Percentiles rank a stretch among this genome's conserved stretches.
These are phyloP conservation scores for Rhododendron ovatum DNA, from an alignment of 148 eudicot species.

Conservation along the genomic window DNA sequence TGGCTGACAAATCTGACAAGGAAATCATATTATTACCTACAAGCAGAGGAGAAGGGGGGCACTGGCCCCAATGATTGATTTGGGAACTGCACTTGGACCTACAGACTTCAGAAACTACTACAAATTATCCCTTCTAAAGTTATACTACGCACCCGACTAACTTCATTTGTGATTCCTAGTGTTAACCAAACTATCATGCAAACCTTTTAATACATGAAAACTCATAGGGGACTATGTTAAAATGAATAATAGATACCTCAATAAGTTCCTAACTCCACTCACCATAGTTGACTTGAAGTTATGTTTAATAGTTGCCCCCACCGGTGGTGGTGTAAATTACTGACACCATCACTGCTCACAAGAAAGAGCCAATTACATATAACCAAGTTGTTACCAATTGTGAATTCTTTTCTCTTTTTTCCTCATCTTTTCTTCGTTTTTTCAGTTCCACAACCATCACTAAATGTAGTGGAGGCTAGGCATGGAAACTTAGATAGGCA, in stretches of 20 bases:
- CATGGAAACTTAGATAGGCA: background rate
- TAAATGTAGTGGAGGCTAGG: background rate
- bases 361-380: background rate
- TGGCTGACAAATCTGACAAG: conserved; percentile 54
- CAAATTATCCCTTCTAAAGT: background rate
- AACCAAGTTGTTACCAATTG: background rate
- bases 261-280: background rate
- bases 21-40: background rate
- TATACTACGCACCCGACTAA: background rate
- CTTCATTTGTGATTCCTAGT: background rate
- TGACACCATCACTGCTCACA: background rate
- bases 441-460: background rate
- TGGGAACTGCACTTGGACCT: background rate
- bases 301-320: background rate
- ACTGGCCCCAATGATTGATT: background rate
- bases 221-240: background rate
- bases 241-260: background rate
- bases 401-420: background rate
- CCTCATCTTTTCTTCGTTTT: background rate
- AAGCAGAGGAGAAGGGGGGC: background rate
- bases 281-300: background rate
- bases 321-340: background rate
- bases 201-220: background rate
- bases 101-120: background rate
- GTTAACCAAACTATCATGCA: background rate